Percentiles rank a stretch among this genome's conserved stretches.
phyloP scores from a whole-genome alignment of 2,329 filamentous ascomycete species.

The Paraphaeosphaeria minitans region DNA sequence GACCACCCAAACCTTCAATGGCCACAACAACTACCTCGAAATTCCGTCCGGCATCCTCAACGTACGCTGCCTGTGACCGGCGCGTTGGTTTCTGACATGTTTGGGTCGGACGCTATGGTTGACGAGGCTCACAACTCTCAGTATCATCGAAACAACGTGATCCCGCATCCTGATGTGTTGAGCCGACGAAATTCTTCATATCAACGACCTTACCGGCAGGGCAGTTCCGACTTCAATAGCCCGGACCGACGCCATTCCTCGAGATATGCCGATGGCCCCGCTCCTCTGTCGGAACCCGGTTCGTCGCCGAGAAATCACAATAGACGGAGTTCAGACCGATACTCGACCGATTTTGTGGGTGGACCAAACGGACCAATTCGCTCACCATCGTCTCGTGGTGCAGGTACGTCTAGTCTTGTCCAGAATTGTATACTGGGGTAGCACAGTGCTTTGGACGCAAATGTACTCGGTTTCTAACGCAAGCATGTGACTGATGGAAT shows the following conservation, averaged over 20 bases:
- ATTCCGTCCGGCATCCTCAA: neutral
- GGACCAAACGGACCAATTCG: conserved; percentile 34
- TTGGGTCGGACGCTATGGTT: conserved; percentile 5
- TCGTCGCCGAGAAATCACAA: conserved; percentile 36
- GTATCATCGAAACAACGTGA: neutral
- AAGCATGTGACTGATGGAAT: neutral
- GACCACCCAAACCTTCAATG: neutral
- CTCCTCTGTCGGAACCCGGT: conserved; percentile 31
- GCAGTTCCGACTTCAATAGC: conserved; percentile 12
- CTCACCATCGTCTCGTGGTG: conserved; percentile 22
- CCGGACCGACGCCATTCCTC: conserved; percentile 23
- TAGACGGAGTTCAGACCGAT: conserved; percentile 40
- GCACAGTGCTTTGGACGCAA: neutral
- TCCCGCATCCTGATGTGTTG: neutral
- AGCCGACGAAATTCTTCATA: conserved; percentile 21
- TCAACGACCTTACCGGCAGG: conserved; percentile 19
- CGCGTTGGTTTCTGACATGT: conserved; percentile 12
- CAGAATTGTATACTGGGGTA: neutral
- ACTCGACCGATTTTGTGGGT: conserved; percentile 34
- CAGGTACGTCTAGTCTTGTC: neutral
- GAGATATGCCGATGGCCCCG: conserved; percentile 16
- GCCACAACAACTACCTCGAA: neutral
- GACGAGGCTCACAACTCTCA: neutral
- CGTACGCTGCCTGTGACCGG: neutral
- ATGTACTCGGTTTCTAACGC: neutral